Conservation (phyloP, 2,329 filamentous ascomycete species). For the Macrophomina pseudophaseolina region DNA sequence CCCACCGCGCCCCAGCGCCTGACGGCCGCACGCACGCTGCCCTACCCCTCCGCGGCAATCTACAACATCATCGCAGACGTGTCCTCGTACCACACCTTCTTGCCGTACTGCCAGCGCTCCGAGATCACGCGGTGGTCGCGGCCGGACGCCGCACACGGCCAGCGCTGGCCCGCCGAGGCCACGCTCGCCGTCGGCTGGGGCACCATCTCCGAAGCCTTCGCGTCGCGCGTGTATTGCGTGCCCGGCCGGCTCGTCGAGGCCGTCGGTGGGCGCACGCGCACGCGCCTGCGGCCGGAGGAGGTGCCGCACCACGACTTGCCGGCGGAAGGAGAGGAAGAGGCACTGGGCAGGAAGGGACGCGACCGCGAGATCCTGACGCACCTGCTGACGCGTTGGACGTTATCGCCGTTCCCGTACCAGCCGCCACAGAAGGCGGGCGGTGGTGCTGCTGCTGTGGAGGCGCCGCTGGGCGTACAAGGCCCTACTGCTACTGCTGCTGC, state of each 20-base stretch:
- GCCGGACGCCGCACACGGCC: conserved; percentile 53
- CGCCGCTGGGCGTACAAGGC: conserved; percentile 31
- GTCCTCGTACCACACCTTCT: conserved; percentile 79
- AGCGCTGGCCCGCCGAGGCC: conserved; percentile 73
- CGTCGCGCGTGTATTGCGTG: conserved; percentile 77
- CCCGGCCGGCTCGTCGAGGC: conserved; percentile 52
- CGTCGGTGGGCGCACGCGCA: conserved; percentile 30
- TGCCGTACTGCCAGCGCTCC: conserved; percentile 86
- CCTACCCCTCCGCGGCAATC: conserved; percentile 72
- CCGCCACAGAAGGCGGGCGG: conserved; percentile 37
- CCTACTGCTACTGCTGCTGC: too few species aligned
- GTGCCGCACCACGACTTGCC: conserved; percentile 21
- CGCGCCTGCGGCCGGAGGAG: conserved; percentile 19
- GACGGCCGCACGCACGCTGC: conserved; percentile 74
- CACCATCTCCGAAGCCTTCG: conserved; percentile 81
- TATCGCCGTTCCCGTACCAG: conserved; percentile 58
- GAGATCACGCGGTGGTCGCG: conserved; percentile 76
- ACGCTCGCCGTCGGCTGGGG: conserved; percentile 86
- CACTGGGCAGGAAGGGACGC: conserved; percentile 6
- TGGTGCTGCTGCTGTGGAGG: background rate
- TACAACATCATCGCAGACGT: conserved; percentile 90
- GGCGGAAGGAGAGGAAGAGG: background rate
- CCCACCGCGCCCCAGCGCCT: conserved; percentile 63
- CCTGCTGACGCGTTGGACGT: conserved; percentile 72
- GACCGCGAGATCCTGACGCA: conserved; percentile 63